Evolutionary conservation across 257 asterid species (phyloP).

Genomic region (Nemophila menziesii): DNA sequence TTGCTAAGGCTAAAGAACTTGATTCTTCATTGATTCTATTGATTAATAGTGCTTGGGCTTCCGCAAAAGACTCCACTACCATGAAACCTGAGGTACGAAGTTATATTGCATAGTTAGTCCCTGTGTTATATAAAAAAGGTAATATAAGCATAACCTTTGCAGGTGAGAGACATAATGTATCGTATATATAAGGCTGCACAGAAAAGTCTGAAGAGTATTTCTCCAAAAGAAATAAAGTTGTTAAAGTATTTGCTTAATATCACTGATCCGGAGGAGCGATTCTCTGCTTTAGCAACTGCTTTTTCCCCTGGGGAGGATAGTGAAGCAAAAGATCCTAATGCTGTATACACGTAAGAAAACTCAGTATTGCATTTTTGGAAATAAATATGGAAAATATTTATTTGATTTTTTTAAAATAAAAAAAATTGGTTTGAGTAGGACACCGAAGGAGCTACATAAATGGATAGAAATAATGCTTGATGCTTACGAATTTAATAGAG

Average conservation of each 20-base stretch:
- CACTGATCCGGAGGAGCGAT: conserved; percentile 86
- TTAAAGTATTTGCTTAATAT: conserved; percentile 76
- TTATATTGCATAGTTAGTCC: no score
- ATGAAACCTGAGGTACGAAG: conserved; percentile 72
- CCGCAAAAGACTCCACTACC: conserved; percentile 72
- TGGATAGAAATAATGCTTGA: conserved; percentile 90
- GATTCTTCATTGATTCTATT: conserved; percentile 81
- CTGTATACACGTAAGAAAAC: conserved; percentile 57
- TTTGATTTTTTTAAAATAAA: conserved; percentile 2
- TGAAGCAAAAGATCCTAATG: conserved; percentile 50
- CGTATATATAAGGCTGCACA: conserved; percentile 75
- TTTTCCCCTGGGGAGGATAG: conserved; percentile 79
- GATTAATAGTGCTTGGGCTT: conserved; percentile 88
- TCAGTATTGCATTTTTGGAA: not conserved
- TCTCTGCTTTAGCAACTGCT: conserved; percentile 85
- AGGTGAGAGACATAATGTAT: conserved; percentile 92
- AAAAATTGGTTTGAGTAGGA: conserved; percentile 46
- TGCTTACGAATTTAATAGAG: conserved; percentile 69
- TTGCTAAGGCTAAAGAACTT: conserved; percentile 78
- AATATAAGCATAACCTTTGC: conserved; percentile 10
- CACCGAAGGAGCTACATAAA: conserved; percentile 88
- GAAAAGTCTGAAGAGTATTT: conserved; percentile 68
- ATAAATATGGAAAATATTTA: not conserved
- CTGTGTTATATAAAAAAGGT: not conserved
- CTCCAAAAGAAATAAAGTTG: conserved; percentile 79